Percentiles rank a stretch among this genome's conserved stretches.
phyloP scores from a whole-genome alignment of 495 filamentous ascomycete species.

The Lentithecium fluviatile region DNA sequence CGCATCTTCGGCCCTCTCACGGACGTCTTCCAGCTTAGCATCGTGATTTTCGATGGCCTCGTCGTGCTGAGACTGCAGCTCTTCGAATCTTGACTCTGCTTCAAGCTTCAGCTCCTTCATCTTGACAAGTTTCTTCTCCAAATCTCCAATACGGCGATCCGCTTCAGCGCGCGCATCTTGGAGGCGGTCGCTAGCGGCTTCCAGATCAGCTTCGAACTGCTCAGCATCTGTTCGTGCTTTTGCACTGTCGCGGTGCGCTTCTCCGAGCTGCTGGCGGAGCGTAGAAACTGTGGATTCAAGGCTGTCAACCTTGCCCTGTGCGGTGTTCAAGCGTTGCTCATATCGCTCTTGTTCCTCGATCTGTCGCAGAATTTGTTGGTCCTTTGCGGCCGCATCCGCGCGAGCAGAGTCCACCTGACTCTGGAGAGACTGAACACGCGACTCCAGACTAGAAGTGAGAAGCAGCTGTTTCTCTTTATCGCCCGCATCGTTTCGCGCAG shows the following conservation, averaged over 20 bases:
- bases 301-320: slow-evolving; percentile 22
- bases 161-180: slow-evolving; percentile 22
- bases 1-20: slow-evolving; percentile 20
- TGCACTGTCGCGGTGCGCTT: slow-evolving; percentile 15
- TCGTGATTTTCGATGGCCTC: slow-evolving; percentile 12
- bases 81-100: slow-evolving; percentile 11
- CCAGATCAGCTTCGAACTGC: slow-evolving; percentile 16
- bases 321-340: slow-evolving; percentile 15
- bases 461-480: not conserved
- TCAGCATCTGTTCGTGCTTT: slow-evolving; percentile 17
- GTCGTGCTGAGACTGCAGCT: slow-evolving; percentile 11
- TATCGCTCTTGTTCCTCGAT: slow-evolving; percentile 29
- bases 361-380: slow-evolving; percentile 23
- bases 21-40: slow-evolving; percentile 14
- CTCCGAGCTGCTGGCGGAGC: slow-evolving; percentile 29
- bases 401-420: slow-evolving; percentile 17
- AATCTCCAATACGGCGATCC: slow-evolving; percentile 15
- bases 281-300: slow-evolving; percentile 24
- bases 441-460: slow-evolving; percentile 12
- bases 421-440: slow-evolving; percentile 20
- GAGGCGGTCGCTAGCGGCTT: slow-evolving; percentile 16
- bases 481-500: not conserved
- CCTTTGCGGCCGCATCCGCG: slow-evolving; percentile 18
- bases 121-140: slow-evolving; percentile 26
- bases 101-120: slow-evolving; percentile 22